Evolutionary conservation across 768 basidiomycete genomes (phyloP), one percentile per base, ranked within the genome.

Genomic region (Favolaschia claudopus): DNA sequence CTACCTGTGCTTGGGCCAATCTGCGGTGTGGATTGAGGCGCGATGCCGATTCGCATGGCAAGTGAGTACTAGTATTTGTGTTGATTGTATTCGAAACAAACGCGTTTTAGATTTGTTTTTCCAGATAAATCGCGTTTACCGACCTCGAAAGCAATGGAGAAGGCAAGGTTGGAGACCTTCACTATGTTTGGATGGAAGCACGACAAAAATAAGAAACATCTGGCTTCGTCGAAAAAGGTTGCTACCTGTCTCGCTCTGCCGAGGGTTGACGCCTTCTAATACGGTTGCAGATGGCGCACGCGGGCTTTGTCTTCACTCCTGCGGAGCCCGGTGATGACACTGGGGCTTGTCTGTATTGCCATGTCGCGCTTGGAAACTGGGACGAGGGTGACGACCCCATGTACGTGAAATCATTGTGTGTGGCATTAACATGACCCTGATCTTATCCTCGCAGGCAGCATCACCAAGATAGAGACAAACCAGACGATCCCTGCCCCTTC

Each of bases 301-400:
- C 95, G 3, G 96, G 96, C 8, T 97, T 96, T 69, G 83, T 93
- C 0, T 93, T 83, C 70, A 88, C 87, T 1, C 92, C 94, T 2
- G 84, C 87, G 54, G 74, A 78, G 13, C 66, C 77, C 2, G 88
- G 82, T 4, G 89, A 93, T 64, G 96, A 99, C 72, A 85, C 88
- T 1, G 93, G 87, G 0, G 88, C 88, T 1, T 99, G 96, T 73
- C 77, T 95, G 5, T 95, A 95, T 68, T 99, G 96, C 70, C 80
- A 88, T 39, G 78, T 89, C 31, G 82, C 87, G 2, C 83, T 96
- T 3, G 87, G 88, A 52, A 93, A 92, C 1, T 99, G 96, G 96
- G 92, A 95, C 38, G 77, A 81, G 27, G 85, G 85, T 14, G 96
- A 99, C 70, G 88, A 96, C 73, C 96, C 96, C 14, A 70, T 88